These are phyloP conservation scores for Triticum aestivum DNA, from an alignment of 176 grass and related monocot genomes.

Conservation along the genomic window IWGSC_CS_RefSeq_v2.1 NC_057799.1:82584-83083, in stretches of 20 bases:
- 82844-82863: not conserved
- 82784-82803: conserved; percentile 79
- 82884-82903: not conserved
- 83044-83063: not conserved
- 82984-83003: not conserved
- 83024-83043: not conserved
- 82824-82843: conserved; percentile 5
- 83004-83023: not conserved
- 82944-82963: not conserved
- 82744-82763: conserved; percentile 62
- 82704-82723: conserved; percentile 78
- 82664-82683: conserved; percentile 85
- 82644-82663: conserved; percentile 54
- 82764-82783: conserved; percentile 67
- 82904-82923: not conserved
- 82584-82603: not conserved
- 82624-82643: not conserved
- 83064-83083: not conserved
- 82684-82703: conserved; percentile 80
- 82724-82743: conserved; percentile 79
- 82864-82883: not conserved
- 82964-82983: not conserved
- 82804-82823: conserved; percentile 13
- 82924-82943: not conserved
- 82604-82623: conserved; percentile 31